Evolutionary conservation across 1,284 basidiomycete genomes (phyloP).

Genomic region (Leccinum subfulvum): DNA sequence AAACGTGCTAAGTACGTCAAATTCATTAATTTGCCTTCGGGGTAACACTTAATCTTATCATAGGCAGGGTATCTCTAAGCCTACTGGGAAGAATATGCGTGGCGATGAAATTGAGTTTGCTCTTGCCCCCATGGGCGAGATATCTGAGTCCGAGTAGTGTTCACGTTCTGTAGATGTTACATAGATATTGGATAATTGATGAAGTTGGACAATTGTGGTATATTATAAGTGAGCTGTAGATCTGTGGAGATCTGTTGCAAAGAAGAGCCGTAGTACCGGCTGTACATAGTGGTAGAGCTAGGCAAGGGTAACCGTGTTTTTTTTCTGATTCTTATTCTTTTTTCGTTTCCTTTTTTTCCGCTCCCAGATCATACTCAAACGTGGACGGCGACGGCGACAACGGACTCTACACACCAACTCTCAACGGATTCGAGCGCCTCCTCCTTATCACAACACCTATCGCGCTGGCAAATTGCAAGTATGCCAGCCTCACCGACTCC

Average conservation of each 20-base stretch:
- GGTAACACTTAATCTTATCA: not conserved
- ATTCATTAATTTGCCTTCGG: not conserved
- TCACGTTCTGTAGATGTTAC: not conserved
- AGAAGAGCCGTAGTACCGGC: too few species aligned
- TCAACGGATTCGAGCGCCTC: conserved; percentile 43
- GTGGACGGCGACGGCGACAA: too few species aligned
- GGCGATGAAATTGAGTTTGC: not conserved
- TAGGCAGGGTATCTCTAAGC: not conserved
- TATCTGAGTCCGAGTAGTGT: not conserved
- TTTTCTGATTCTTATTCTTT: too few species aligned
- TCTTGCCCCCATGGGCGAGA: not conserved
- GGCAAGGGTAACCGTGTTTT: too few species aligned
- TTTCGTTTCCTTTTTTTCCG: too few species aligned
- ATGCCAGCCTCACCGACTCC: conserved; percentile 22
- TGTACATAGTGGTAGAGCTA: too few species aligned
- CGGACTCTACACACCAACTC: conserved; percentile 41
- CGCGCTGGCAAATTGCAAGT: conserved; percentile 32
- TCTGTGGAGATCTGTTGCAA: not conserved
- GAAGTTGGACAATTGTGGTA: not conserved
- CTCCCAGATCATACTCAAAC: too few species aligned
- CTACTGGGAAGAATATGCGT: not conserved
- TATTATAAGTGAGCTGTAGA: not conserved
- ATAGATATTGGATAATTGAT: not conserved
- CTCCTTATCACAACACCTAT: conserved; percentile 25
- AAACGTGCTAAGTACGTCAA: not conserved